Conservation (phyloP, 257 asterid species). For the Capsicum rhomboideum region DNA sequence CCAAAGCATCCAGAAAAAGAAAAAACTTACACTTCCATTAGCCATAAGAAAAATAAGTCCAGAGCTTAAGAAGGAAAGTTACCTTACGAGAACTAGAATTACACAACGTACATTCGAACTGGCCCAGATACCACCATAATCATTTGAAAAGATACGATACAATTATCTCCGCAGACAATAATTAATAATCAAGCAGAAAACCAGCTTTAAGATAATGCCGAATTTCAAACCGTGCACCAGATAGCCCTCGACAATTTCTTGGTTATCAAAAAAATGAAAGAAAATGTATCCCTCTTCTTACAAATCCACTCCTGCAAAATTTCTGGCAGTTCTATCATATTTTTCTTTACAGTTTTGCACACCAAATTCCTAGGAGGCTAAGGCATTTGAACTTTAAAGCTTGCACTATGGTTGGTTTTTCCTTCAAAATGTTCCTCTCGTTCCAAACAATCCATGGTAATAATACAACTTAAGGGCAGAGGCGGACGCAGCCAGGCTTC, state of each 20-base stretch:
- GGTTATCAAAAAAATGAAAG: not conserved
- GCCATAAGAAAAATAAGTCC: not conserved
- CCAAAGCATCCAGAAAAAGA: too few relatives aligned
- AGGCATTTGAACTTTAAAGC: not conserved
- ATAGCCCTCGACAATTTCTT: not conserved
- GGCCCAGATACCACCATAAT: not conserved
- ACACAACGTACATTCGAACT: not conserved
- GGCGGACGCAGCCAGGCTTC: not conserved
- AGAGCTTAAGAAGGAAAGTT: not conserved
- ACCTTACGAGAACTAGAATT: not conserved
- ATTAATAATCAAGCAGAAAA: not conserved
- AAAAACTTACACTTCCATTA: not conserved
- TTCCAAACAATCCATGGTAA: not conserved
- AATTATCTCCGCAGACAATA: not conserved
- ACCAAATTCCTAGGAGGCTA: not conserved
- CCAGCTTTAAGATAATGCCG: not conserved
- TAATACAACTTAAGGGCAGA: not conserved
- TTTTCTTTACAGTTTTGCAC: not conserved
- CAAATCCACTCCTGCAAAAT: not conserved
- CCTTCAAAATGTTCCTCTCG: not conserved
- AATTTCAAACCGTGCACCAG: not conserved
- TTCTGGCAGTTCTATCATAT: not conserved
- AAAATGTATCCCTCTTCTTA: not conserved
- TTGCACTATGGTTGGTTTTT: not conserved
- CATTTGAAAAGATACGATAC: not conserved